phyloP scores from a whole-genome alignment of 2,329 filamentous ascomycete genomes.

The Sclerotinia subarctica region DNA sequence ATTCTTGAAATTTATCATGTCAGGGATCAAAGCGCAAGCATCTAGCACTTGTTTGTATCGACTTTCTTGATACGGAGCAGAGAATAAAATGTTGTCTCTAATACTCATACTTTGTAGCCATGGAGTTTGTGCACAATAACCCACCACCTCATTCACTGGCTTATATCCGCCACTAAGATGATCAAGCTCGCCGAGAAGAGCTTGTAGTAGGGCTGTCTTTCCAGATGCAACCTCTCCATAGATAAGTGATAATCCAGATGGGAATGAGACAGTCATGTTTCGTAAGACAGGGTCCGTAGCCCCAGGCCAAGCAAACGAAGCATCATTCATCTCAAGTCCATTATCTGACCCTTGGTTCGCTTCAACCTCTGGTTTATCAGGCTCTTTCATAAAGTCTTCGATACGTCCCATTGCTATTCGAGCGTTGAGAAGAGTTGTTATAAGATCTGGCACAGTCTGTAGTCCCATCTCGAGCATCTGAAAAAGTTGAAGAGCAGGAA shows the following conservation, averaged over 20 bases:
- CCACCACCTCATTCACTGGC: conserved; percentile 54
- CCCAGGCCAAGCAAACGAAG: conserved; percentile 79
- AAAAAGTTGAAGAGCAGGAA: conserved; percentile 82
- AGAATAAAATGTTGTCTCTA: conserved; percentile 65
- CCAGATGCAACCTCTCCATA: conserved; percentile 62
- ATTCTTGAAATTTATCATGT: conserved; percentile 60
- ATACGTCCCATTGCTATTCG: conserved; percentile 79
- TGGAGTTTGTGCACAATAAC: conserved; percentile 62
- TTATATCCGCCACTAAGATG: conserved; percentile 39
- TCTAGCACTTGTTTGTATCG: conserved; percentile 68
- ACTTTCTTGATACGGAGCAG: conserved; percentile 62
- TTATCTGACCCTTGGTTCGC: conserved; percentile 27
- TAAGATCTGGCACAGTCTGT: conserved; percentile 69
- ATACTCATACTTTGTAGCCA: conserved; percentile 71
- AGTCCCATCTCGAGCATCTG: conserved; percentile 69
- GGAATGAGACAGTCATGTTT: conserved; percentile 53
- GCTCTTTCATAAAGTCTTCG: conserved; percentile 82
- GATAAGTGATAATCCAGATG: conserved; percentile 56
- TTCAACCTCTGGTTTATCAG: conserved; percentile 62
- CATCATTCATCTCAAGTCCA: conserved; percentile 53
- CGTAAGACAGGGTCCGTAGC: conserved; percentile 53
- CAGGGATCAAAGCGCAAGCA: conserved; percentile 58
- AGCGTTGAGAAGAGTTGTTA: conserved; percentile 76
- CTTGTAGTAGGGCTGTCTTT: conserved; percentile 49
- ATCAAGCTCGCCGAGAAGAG: conserved; percentile 38